Conservation (phyloP, 1,284 basidiomycete genomes). For the Trichosporon sp. region DNA sequence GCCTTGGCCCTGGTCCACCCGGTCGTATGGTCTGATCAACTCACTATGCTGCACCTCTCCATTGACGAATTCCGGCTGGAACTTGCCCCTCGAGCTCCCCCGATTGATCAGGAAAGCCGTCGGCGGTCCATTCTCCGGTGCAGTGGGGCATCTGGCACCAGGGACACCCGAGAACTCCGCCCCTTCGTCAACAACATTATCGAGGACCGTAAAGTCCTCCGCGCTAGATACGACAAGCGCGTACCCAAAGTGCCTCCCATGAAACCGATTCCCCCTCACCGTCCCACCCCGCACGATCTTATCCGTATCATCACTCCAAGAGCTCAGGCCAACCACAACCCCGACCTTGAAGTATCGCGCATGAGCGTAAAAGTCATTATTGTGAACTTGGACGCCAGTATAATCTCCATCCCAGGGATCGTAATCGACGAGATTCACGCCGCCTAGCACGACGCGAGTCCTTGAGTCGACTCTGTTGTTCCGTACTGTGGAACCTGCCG, state of each 20-base stretch:
- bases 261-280: conserved; percentile 42
- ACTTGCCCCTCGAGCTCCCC: conserved; percentile 40
- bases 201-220: conserved; percentile 40
- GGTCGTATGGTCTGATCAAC: too few relatives aligned
- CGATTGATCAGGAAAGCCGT: conserved; percentile 46
- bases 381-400: conserved; percentile 36
- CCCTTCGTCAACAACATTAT: conserved; percentile 34
- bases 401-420: conserved; percentile 49
- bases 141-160: conserved; percentile 41
- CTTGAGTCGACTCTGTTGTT: conserved; percentile 44
- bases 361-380: conserved; percentile 45
- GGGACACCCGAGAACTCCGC: conserved; percentile 39
- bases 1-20: too few relatives aligned
- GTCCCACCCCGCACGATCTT: conserved; percentile 41
- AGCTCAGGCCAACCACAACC: conserved; percentile 46
- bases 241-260: conserved; percentile 45
- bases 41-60: conserved; percentile 50
- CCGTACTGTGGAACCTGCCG: conserved; percentile 37
- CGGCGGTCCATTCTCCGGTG: conserved; percentile 44
- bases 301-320: conserved; percentile 49
- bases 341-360: conserved; percentile 46
- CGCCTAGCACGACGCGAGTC: conserved; percentile 45
- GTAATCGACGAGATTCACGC: conserved; percentile 49
- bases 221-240: conserved; percentile 46
- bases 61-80: conserved; percentile 47